Base-by-base conservation (phyloP, 441 rosid genomes). In the Populus hybrid region DNA sequence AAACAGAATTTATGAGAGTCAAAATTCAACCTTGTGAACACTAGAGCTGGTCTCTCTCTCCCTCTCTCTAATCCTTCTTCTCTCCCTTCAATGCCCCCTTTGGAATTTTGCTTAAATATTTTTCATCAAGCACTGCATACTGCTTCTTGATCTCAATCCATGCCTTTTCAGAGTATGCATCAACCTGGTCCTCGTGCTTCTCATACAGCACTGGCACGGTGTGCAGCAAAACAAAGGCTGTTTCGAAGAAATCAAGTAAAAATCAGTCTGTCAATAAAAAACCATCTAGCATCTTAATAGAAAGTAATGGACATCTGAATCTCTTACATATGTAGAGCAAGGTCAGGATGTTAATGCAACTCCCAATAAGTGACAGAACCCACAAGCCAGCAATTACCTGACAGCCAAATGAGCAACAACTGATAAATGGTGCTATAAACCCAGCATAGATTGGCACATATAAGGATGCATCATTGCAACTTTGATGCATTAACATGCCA, bases 341-440 rank as follows among this genome's bases (percentile, higher is more conserved):
- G 81, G 98, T 90, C 86, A 94, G 79, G 90, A 91, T 91, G 86
- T 88, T 94, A 91, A 92, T 89, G n/a, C 93, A 90, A 86, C 84
- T 87, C 40, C 99, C 99, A 69, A 89, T 81, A 38, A 87, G 77
- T 1, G 99, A 91, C 79, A 92, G 78, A 45, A 90, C 86, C 97
- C 98, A 95, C 80, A 95, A 74, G 5, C 94, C 95, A 59, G 90
- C 92, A 77, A 92, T 83, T 74, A 90, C 97, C 98, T 95, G 75
- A 81, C 33, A 71, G 81, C 50, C 74, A 73, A 6, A 40, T 50
- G 61, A 53, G 61, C 61, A 18, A 53, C 61, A 53, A 6, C 21
- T 53, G 61, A 53, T 53, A 18, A 18, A 4, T 53, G 1, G 61
- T 0, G n/a, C 61, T 53, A 53, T 53, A 53, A 53, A 53, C 21